A percentile compares a stretch with the other conserved stretches of the same genome.
Evolutionary conservation across 2,329 filamentous ascomycete genomes (phyloP).

Genomic region (Colletotrichum gloeosporioides): DNA sequence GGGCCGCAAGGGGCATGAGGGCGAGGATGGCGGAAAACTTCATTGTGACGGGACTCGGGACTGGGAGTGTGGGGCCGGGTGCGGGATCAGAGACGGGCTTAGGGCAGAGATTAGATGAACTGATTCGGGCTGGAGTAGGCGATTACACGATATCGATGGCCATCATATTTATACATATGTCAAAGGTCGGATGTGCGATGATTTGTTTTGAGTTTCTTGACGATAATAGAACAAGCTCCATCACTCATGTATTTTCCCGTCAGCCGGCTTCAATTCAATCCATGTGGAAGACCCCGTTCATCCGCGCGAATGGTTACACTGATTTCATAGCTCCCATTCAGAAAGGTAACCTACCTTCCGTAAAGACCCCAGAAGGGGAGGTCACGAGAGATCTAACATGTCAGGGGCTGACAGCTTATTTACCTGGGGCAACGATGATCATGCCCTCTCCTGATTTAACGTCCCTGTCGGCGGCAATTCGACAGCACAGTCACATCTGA

Average conservation of each 20-base stretch:
- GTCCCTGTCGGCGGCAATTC: background rate
- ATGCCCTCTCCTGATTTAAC: background rate
- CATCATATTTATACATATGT: background rate
- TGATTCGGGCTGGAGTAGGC: fast-evolving
- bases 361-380: background rate
- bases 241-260: background rate
- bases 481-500: background rate
- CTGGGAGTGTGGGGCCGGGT: background rate
- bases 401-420: background rate
- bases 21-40: slow-evolving; percentile 22
- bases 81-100: background rate
- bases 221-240: background rate
- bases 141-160: background rate
- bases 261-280: no score
- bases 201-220: background rate
- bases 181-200: background rate
- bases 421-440: background rate
- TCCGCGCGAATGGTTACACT: background rate
- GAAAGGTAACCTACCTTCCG: background rate
- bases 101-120: background rate
- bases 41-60: slow-evolving; percentile 6
- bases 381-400: background rate
- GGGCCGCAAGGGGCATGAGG: slow-evolving; percentile 9
- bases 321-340: no score
- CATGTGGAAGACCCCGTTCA: background rate